Evolutionary conservation across 2,329 filamentous ascomycete species (phyloP), one percentile per base, ranked within the genome.

Genomic region (Calonectria fujianensis): DNA sequence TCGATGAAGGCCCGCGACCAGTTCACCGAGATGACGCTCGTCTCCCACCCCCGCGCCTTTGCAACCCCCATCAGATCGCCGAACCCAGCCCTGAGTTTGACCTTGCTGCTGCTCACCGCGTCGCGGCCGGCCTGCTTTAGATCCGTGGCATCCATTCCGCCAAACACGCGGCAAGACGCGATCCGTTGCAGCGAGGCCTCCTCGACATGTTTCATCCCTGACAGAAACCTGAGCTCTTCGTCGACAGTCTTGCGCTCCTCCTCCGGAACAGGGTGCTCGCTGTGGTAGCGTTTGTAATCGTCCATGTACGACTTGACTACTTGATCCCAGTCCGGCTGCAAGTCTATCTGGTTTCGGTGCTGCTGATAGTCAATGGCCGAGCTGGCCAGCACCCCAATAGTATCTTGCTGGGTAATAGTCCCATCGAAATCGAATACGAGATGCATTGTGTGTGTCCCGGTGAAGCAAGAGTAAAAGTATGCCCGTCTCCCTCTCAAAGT

Each of bases 401-500:
- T 91, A 83, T 92, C 90, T 37, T 86, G 74, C 16, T 84, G 82
- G 24, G 90, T 91, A 76, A 92, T 91, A 20, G 90, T 92, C 74
- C 89, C 89, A 82, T 92, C 90, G 81, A 92, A 92, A 79, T 92
- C 90, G 27, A 92, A 85, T 45, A 92, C 81, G 51, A 92, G 83
- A 75, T 86, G 85, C 86, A 89, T 85, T 16, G 66, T 79, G 64
- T 66, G 31, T n/a, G 27, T 29, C 29, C 29, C 8, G 24, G 13
- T n/a, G 16, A 20, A 9, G 54, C 27, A 61, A 14, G 70, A 76
- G 32, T 52, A 69, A 37, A 24, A 35, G n/a, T 31, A 32, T 14
- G 50, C 51, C 13, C 35, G 51, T 35, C 68, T 41, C 6, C 39
- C 50, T 74, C 50, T 48, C 14, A 9, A 31, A 51, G 45, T 45